Evolutionary conservation across 306 rosid genomes (phyloP).

Genomic region (Purshia tridentata): DNA sequence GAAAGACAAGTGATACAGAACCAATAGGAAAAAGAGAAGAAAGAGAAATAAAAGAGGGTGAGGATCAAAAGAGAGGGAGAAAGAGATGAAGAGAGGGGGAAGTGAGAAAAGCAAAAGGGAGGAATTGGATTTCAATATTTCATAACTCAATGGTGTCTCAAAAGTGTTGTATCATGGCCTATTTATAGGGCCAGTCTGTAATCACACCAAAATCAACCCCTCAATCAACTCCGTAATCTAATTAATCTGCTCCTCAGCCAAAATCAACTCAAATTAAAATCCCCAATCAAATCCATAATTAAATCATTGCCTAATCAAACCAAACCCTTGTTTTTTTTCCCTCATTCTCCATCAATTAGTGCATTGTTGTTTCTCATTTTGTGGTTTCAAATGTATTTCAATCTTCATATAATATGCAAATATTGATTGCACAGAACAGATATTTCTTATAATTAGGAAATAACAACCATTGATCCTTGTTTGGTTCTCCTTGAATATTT

Average conservation of each 20-base stretch:
- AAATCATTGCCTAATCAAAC: not conserved
- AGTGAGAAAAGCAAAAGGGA: not conserved
- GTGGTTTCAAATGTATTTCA: not conserved
- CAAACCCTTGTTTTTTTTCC: not conserved
- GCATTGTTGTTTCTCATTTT: not conserved
- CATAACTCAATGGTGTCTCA: not conserved
- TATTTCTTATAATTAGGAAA: not conserved
- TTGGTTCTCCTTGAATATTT: not conserved
- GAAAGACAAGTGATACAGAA: not conserved
- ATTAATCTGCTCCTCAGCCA: not conserved
- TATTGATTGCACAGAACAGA: not conserved
- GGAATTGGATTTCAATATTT: not conserved
- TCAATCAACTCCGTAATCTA: not conserved
- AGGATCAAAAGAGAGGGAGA: not conserved
- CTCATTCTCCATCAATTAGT: conserved; percentile 4
- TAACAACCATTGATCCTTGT: not conserved
- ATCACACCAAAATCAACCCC: not conserved
- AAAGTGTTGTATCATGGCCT: not conserved
- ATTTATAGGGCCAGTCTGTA: not conserved
- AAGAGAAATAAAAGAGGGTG: not conserved
- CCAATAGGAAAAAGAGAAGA: not conserved
- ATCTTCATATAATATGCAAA: not conserved
- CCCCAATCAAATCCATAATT: not conserved
- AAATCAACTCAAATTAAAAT: not conserved
- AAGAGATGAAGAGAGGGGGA: not conserved